phyloP scores from a whole-genome alignment of 2,329 filamentous ascomycete genomes.

The Ilyonectria robusta region DNA sequence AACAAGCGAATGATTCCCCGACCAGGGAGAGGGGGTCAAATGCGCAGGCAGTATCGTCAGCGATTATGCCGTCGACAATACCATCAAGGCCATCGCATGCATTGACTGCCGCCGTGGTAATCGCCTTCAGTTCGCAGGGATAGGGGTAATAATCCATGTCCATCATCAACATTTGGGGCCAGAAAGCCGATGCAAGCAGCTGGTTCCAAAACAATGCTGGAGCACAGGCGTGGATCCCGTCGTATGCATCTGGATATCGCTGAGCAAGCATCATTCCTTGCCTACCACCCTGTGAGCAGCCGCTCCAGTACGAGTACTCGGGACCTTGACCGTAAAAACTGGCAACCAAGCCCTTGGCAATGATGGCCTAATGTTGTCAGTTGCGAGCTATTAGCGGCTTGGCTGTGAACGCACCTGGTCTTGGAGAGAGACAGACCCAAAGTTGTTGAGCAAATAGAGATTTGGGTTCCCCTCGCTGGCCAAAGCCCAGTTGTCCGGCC shows the following conservation, averaged over 20 bases:
- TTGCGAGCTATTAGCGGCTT: neutral
- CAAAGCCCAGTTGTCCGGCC: slow-evolving; percentile 13
- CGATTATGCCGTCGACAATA: slow-evolving; percentile 16
- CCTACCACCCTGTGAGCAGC: slow-evolving; percentile 69
- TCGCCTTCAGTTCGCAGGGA: slow-evolving; percentile 22
- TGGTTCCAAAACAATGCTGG: slow-evolving; percentile 54
- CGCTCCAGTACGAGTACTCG: slow-evolving; percentile 63
- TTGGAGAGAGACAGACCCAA: slow-evolving; percentile 42
- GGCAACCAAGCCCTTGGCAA: slow-evolving; percentile 59
- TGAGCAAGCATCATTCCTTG: slow-evolving; percentile 68
- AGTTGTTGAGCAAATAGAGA: slow-evolving; percentile 42
- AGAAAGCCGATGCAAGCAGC: slow-evolving; percentile 18
- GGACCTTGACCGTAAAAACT: slow-evolving; percentile 58
- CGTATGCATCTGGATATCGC: slow-evolving; percentile 66
- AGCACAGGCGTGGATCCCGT: slow-evolving; percentile 65
- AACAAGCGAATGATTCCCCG: slow-evolving; percentile 20
- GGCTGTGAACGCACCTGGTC: slow-evolving; percentile 42
- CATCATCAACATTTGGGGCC: slow-evolving; percentile 29
- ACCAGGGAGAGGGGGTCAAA: slow-evolving; percentile 6
- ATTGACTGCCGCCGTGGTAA: neutral
- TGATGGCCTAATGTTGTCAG: slow-evolving; percentile 48
- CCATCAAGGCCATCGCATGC: slow-evolving; percentile 11
- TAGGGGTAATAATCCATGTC: slow-evolving; percentile 25
- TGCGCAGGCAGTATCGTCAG: neutral
- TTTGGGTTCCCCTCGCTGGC: slow-evolving; percentile 43